Evolutionary conservation across 2,329 filamentous ascomycete species (phyloP), one percentile per base, ranked within the genome.

Genomic region (Alternaria conjuncta): DNA sequence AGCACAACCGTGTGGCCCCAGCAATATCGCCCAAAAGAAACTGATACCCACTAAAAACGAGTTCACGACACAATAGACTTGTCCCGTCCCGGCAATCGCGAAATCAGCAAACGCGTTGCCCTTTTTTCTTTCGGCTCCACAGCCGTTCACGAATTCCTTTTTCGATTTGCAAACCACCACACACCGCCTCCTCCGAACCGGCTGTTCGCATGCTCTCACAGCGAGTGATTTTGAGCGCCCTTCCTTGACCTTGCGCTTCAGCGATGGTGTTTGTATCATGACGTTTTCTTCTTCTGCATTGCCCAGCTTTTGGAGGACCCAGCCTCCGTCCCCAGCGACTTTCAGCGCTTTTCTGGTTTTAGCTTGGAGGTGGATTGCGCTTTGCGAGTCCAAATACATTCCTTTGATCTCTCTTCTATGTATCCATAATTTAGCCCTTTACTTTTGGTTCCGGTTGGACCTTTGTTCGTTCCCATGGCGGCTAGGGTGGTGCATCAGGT

Each of bases 21-120:
- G 54, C 66, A 70, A 65, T 57, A 71, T 68, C 65, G 60, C 66
- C 67, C 66, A 72, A 71, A 69, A 69, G 71, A 77, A 74, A 64
- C 73, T 69, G 75, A 78, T 78, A 78, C 76, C 76, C 75, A 64
- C 69, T 75, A 76, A 67, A 77, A 61, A 77, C 71, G 75, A 75
- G 67, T 74, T 78, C 71, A 78, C 74, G 76, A 78, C 72, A 51
- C 66, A 67, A 75, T 78, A 78, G 76, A 78, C 55, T 64, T 70
- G 75, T 66, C 55, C 46, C 51, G 12, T 60, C 32, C 54, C 62
- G 67, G 60, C 60, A 55, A 32, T 15, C 25, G 49, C 44, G 54
- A 51, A 45, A 63, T 61, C 60, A 62, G 50, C 62, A 32, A 47
- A 55, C 54, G 53, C 23, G 36, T 45, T 53, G 49, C 36, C 55